Conservation (phyloP, 2,329 filamentous ascomycete genomes). For the Aspergillus ruber region DNA sequence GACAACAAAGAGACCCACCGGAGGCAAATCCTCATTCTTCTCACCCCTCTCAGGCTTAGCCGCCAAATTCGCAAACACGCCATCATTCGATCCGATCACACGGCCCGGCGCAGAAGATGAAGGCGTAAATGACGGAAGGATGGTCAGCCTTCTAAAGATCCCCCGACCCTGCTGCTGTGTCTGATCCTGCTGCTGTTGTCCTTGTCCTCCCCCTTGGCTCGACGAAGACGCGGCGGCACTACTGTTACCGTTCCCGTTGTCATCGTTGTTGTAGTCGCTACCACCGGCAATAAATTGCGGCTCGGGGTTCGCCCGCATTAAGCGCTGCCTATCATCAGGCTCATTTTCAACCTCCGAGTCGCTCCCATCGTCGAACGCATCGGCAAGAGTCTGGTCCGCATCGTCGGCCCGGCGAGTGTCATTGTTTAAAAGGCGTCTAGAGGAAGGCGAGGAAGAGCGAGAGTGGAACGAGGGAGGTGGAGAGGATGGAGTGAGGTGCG, state of each 20-base stretch:
- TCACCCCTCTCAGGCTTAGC: constrained; percentile 80
- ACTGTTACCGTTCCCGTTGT: constrained; percentile 18
- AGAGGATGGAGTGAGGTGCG: constrained; percentile 31
- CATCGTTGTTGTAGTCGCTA: constrained; percentile 12
- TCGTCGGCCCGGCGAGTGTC: constrained; percentile 44
- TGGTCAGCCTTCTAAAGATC: constrained; percentile 44
- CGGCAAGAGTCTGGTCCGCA: constrained; percentile 76
- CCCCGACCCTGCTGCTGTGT: constrained; percentile 10
- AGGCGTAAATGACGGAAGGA: constrained; percentile 47
- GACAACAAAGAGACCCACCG: constrained; percentile 54
- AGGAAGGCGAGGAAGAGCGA: constrained; percentile 62
- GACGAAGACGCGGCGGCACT: constrained; percentile 21
- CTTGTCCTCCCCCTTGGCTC: constrained; percentile 2
- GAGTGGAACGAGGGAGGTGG: constrained; percentile 78
- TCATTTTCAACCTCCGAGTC: constrained; percentile 64
- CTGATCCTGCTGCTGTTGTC: background rate
- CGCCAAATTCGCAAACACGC: constrained; percentile 90
- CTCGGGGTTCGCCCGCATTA: constrained; percentile 63
- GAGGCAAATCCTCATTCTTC: constrained; percentile 84
- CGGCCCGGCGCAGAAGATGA: constrained; percentile 33
- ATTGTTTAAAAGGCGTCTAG: constrained; percentile 47
- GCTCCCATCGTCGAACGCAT: constrained; percentile 82
- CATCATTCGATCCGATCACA: constrained; percentile 75
- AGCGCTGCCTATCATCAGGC: constrained; percentile 73
- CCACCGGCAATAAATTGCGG: constrained; percentile 24